phyloP scores from a whole-genome alignment of 2,329 filamentous ascomycete genomes.

The Tolypocladium inflatum region DNA sequence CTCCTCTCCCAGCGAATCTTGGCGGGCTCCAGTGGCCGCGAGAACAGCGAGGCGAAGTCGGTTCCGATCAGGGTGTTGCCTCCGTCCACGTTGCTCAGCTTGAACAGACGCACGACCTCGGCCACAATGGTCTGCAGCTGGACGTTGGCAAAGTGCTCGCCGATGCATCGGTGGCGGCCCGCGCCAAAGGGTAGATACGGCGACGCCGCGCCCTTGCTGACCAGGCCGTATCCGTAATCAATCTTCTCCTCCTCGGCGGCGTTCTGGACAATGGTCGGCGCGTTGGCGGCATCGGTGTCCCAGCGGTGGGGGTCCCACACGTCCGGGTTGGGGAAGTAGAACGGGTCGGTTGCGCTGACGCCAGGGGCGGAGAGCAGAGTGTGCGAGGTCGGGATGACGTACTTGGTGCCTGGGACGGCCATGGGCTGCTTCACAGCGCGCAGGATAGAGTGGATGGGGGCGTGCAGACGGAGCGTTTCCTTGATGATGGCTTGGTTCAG shows the following conservation, averaged over 20 bases:
- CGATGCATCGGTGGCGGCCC: constrained; percentile 87
- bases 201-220: constrained; percentile 81
- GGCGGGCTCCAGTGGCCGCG: constrained; percentile 61
- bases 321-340: constrained; percentile 74
- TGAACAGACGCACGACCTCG: constrained; percentile 68
- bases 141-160: constrained; percentile 91
- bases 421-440: constrained; percentile 86
- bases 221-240: constrained; percentile 88
- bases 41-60: constrained; percentile 63
- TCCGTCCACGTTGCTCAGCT: constrained; percentile 68
- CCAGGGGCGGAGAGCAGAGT: constrained; percentile 78
- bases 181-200: constrained; percentile 94
- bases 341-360: constrained; percentile 60
- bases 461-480: constrained; percentile 84
- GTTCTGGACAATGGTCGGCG: constrained; percentile 33
- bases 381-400: constrained; percentile 71
- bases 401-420: constrained; percentile 72
- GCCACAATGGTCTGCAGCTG: constrained; percentile 82
- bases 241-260: constrained; percentile 60
- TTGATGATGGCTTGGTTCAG: constrained; percentile 80
- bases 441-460: constrained; percentile 92
- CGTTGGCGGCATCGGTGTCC: constrained; percentile 56
- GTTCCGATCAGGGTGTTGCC: constrained; percentile 58
- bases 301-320: constrained; percentile 89
- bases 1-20: constrained; percentile 68